These are phyloP conservation scores for Fusarium penzigii DNA, from an alignment of 2,329 filamentous ascomycete species.

Conservation along the genomic window DNA sequence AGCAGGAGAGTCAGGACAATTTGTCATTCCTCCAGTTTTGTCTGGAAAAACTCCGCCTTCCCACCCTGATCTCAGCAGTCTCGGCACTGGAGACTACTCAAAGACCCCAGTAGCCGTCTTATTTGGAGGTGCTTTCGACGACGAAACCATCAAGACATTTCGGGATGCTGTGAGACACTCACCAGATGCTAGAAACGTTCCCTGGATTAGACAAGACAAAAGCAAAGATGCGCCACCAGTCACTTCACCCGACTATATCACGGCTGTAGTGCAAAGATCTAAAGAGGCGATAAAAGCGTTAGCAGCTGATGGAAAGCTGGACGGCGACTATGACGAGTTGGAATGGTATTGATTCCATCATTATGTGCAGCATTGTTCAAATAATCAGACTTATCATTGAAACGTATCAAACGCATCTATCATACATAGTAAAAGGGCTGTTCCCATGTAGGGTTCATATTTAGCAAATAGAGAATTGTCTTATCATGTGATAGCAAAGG, in stretches of 20 bases:
- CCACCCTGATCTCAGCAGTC: constrained; percentile 4
- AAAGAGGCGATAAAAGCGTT: constrained; percentile 13
- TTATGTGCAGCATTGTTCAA: too few relatives aligned
- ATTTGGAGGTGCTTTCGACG: constrained; percentile 9
- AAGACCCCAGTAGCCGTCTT: constrained; percentile 5
- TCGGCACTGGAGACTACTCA: constrained; percentile 8
- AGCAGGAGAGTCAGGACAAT: constrained; percentile 10
- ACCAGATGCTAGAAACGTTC: not conserved
- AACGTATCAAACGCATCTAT: too few relatives aligned
- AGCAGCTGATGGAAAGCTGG: constrained; percentile 5
- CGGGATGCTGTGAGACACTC: constrained; percentile 2
- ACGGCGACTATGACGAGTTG: constrained; percentile 4
- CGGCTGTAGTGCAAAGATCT: constrained; percentile 11
- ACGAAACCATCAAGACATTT: constrained; percentile 5
- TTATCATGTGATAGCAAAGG: not conserved
- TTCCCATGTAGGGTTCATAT: too few relatives aligned
- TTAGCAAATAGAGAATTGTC: too few relatives aligned
- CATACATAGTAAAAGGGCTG: too few relatives aligned
- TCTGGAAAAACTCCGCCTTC: not conserved
- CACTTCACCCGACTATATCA: constrained; percentile 13
- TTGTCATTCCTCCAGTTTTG: constrained; percentile 9
- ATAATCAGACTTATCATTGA: too few relatives aligned
- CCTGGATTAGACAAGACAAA: constrained; percentile 14
- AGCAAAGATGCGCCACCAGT: constrained; percentile 6
- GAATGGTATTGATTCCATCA: constrained; percentile 13